Percentiles rank a stretch among this genome's conserved stretches.
Evolutionary conservation across 345 rosid species (phyloP).

Genomic region (Erucastrum elatum): DNA sequence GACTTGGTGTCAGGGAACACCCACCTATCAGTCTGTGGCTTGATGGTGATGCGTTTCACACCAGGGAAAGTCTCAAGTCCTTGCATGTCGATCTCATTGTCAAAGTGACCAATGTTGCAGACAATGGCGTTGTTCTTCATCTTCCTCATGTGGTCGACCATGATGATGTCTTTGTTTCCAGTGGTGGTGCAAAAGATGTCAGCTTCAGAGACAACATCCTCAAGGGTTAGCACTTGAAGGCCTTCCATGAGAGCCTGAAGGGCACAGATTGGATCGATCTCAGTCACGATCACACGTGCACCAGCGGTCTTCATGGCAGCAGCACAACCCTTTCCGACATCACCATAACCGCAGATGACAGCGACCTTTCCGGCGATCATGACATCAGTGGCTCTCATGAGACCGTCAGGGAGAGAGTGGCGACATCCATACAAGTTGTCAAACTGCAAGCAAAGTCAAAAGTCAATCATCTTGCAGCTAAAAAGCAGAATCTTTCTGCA

Average conservation of each 20-base stretch:
- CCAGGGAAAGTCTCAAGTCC: neutral
- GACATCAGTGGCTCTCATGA: conserved; percentile 99
- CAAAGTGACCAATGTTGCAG: conserved; percentile 1
- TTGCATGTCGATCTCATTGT: neutral
- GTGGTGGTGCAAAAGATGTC: conserved; percentile 75
- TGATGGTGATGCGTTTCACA: conserved; percentile 56
- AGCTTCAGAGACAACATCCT: conserved; percentile 56
- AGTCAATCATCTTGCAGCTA: no score
- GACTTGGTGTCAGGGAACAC: conserved; percentile 43
- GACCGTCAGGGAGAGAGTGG: conserved; percentile 96
- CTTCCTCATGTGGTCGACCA: conserved; percentile 42
- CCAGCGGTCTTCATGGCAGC: conserved; percentile 67
- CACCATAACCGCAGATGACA: conserved; percentile 72
- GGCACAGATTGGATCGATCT: conserved; percentile 74
- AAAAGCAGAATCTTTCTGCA: no score
- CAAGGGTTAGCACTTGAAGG: conserved; percentile 55
- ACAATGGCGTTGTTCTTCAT: neutral
- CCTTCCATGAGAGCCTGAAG: conserved; percentile 84
- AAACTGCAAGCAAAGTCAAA: conserved; percentile 43
- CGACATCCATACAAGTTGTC: conserved; percentile 88
- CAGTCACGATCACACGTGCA: conserved; percentile 70
- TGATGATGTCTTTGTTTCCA: conserved; percentile 72
- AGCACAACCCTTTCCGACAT: conserved; percentile 79
- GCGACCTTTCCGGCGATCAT: conserved; percentile 94
- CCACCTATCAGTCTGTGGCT: conserved; percentile 64